phyloP scores from a whole-genome alignment of 805 yeast species.

The Teunomyces tritomae region DNA sequence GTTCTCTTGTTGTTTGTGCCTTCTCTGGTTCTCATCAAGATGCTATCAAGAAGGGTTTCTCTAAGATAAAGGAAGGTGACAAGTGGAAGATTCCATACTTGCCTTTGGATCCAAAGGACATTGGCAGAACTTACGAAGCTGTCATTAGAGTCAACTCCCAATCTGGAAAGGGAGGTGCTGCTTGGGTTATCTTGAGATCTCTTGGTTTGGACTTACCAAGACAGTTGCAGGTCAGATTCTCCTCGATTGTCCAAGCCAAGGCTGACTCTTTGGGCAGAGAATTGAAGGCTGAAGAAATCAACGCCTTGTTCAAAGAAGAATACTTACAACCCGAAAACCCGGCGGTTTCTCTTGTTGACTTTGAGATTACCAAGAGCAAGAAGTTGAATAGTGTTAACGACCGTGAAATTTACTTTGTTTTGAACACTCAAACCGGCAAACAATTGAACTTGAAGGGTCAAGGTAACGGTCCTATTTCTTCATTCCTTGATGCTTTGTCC shows the following conservation, averaged over 20 bases:
- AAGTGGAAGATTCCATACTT: slow-evolving; percentile 71
- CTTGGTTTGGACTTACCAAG: slow-evolving; percentile 75
- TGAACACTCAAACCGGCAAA: slow-evolving; percentile 13
- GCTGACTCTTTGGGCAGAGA: slow-evolving; percentile 72
- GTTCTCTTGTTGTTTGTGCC: slow-evolving; percentile 75
- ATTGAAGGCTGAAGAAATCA: slow-evolving; percentile 64
- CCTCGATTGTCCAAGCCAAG: slow-evolving; percentile 57
- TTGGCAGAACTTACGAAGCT: slow-evolving; percentile 79
- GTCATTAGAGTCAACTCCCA: slow-evolving; percentile 82
- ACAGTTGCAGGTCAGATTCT: slow-evolving; percentile 65
- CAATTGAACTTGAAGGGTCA: slow-evolving; percentile 43
- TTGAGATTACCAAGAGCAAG: slow-evolving; percentile 20
- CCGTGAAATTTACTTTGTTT: slow-evolving; percentile 21
- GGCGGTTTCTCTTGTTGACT: slow-evolving; percentile 18
- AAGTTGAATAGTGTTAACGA: slow-evolving; percentile 9
- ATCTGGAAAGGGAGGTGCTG: slow-evolving; percentile 88
- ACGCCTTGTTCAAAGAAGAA: slow-evolving; percentile 50
- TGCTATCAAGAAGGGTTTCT: slow-evolving; percentile 67
- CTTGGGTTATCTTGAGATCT: slow-evolving; percentile 72
- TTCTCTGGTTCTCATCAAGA: slow-evolving; percentile 75
- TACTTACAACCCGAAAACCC: slow-evolving; percentile 38
- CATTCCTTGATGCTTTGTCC: slow-evolving; percentile 64
- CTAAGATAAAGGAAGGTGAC: slow-evolving; percentile 46
- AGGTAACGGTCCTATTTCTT: slow-evolving; percentile 80
- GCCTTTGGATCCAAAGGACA: slow-evolving; percentile 78